Percentiles rank a stretch among this genome's conserved stretches.
Evolutionary conservation across 2,329 filamentous ascomycete genomes (phyloP).

Genomic region (Talaromyces rugulosus): DNA sequence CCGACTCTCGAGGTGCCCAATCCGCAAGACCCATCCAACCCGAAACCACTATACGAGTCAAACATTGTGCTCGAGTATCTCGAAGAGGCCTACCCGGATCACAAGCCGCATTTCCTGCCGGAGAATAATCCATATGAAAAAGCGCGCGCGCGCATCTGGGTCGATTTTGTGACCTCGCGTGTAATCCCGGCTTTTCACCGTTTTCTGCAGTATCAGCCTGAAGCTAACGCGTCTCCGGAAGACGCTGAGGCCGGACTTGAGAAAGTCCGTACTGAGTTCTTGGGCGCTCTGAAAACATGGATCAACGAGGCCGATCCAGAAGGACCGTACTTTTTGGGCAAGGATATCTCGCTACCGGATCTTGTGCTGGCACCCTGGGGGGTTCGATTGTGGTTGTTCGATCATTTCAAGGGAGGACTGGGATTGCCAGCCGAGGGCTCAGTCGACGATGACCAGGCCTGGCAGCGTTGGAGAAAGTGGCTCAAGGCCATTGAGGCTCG

Average conservation of each 20-base stretch:
- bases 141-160: constrained; percentile 67
- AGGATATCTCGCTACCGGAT: constrained; percentile 63
- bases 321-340: constrained; percentile 66
- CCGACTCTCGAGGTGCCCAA: constrained; percentile 56
- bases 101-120: constrained; percentile 54
- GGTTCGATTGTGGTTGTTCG: constrained; percentile 66
- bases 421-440: constrained; percentile 46
- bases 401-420: constrained; percentile 65
- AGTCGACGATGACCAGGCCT: constrained; percentile 53
- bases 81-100: constrained; percentile 61
- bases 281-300: constrained; percentile 57
- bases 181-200: constrained; percentile 68
- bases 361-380: constrained; percentile 70
- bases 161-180: constrained; percentile 63
- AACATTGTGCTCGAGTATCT: constrained; percentile 71
- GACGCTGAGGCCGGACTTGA: constrained; percentile 42
- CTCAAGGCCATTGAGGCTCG: constrained; percentile 54
- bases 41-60: constrained; percentile 67
- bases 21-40: constrained; percentile 11
- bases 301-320: constrained; percentile 56
- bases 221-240: constrained; percentile 16
- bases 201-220: constrained; percentile 47
- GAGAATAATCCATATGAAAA: constrained; percentile 56
- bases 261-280: constrained; percentile 56
- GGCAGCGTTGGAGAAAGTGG: constrained; percentile 65